A percentile compares a stretch with the other conserved stretches of the same genome.
Evolutionary conservation across 2,329 filamentous ascomycete species (phyloP).

Genomic region (Coniella vitis): DNA sequence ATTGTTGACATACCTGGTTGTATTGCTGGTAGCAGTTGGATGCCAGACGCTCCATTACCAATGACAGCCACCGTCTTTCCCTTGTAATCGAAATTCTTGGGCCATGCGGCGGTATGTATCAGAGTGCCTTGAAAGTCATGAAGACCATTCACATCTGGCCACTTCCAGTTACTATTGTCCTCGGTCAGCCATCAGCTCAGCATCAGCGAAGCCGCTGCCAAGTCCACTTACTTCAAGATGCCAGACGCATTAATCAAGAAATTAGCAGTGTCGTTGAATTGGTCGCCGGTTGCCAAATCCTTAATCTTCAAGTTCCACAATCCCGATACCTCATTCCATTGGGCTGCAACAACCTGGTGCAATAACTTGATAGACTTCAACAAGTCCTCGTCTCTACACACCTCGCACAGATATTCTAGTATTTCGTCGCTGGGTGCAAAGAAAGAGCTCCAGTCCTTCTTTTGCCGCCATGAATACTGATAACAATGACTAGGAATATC

Average conservation of each 20-base stretch:
- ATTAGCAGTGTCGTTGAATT: constrained; percentile 39
- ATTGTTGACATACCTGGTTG: constrained; percentile 29
- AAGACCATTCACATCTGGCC: constrained; percentile 42
- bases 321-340: constrained; percentile 37
- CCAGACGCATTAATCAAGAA: constrained; percentile 45
- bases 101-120: constrained; percentile 49
- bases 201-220: background rate
- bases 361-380: constrained; percentile 34
- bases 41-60: constrained; percentile 47
- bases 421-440: constrained; percentile 51
- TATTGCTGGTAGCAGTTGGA: constrained; percentile 47
- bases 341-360: constrained; percentile 35
- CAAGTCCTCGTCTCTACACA: constrained; percentile 43
- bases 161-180: constrained; percentile 40
- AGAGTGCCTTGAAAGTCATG: constrained; percentile 39
- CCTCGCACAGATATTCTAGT: constrained; percentile 40
- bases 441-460: constrained; percentile 52
- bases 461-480: constrained; percentile 55
- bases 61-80: constrained; percentile 49
- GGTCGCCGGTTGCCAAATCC: constrained; percentile 30
- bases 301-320: constrained; percentile 36
- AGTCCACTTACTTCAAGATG: constrained; percentile 41
- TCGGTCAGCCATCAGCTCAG: background rate
- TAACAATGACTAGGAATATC: constrained; percentile 56
- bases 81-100: constrained; percentile 39